Percentiles rank a stretch among this genome's conserved stretches.
phyloP scores from a whole-genome alignment of 208 protist genomes.

The Acanthamoeba castellanii region DNA sequence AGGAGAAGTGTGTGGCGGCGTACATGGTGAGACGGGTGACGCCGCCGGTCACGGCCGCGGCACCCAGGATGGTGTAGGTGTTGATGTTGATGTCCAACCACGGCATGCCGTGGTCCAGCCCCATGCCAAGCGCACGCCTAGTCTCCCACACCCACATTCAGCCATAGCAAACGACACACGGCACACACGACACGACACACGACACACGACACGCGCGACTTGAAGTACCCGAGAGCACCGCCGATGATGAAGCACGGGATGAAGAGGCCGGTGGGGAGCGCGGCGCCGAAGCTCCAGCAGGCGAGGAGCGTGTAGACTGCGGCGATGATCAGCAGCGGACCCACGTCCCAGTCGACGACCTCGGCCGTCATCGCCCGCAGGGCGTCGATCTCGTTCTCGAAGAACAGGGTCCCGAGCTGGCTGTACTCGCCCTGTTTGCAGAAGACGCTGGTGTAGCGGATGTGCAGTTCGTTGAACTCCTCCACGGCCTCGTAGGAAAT shows the following conservation, averaged over 20 bases:
- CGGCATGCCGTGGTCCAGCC: background rate
- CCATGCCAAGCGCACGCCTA: conserved; percentile 3
- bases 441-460: conserved; percentile 1
- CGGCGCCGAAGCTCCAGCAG: conserved; percentile 13
- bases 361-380: background rate
- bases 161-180: too few relatives aligned
- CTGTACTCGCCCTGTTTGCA: conserved; percentile 12
- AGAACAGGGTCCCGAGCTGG: background rate
- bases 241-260: conserved; percentile 16
- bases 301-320: background rate
- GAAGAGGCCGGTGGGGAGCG: conserved; percentile 1
- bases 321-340: background rate
- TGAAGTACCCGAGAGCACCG: background rate
- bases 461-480: background rate
- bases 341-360: conserved; percentile 8
- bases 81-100: conserved; percentile 1
- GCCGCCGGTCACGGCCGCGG: background rate
- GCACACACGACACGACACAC: too few relatives aligned
- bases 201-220: too few relatives aligned
- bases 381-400: background rate
- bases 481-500: background rate
- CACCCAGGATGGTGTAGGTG: background rate
- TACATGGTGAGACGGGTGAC: conserved; percentile 35
- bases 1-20: background rate
- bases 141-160: background rate